Percentiles rank a stretch among this genome's conserved stretches.
phyloP scores from a whole-genome alignment of 2,329 filamentous ascomycete species.

The Apiospora arundinis region DNA sequence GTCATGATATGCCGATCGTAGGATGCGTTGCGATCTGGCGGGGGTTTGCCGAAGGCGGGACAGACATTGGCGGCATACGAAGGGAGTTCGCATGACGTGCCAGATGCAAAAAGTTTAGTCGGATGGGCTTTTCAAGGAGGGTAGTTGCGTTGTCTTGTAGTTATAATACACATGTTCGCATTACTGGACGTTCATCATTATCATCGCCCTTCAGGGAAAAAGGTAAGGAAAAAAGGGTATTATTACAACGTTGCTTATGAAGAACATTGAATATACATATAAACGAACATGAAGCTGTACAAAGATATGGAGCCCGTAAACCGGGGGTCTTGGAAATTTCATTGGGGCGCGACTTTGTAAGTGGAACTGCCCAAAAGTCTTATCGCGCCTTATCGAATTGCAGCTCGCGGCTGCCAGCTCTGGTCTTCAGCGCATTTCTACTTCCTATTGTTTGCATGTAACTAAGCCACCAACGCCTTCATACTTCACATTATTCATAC shows the following conservation, averaged over 20 bases:
- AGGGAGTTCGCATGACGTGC: slow-evolving; percentile 36
- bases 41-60: slow-evolving; percentile 31
- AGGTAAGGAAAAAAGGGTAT: not conserved
- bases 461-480: slow-evolving; percentile 6
- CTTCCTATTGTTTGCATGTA: not conserved
- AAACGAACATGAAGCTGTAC: slow-evolving; percentile 10
- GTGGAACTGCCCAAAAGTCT: slow-evolving; percentile 20
- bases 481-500: not conserved
- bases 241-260: not conserved
- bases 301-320: slow-evolving; percentile 9
- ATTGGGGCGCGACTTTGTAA: slow-evolving; percentile 6
- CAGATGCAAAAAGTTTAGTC: not conserved
- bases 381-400: slow-evolving; percentile 21
- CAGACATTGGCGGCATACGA: slow-evolving; percentile 39
- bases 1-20: slow-evolving; percentile 24
- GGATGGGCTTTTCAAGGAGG: not conserved
- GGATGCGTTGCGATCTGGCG: slow-evolving; percentile 20
- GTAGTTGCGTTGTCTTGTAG: not conserved
- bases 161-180: slow-evolving; percentile 16
- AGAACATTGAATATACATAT: not conserved
- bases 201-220: not conserved
- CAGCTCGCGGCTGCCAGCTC: slow-evolving; percentile 2
- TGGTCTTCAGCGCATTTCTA: not conserved
- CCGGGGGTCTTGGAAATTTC: slow-evolving; percentile 21
- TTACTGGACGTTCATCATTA: not conserved